Percentiles rank a stretch among this genome's conserved stretches.
Conservation (phyloP, 1,284 basidiomycete genomes). For the Rhodotorula sp. region DNA sequence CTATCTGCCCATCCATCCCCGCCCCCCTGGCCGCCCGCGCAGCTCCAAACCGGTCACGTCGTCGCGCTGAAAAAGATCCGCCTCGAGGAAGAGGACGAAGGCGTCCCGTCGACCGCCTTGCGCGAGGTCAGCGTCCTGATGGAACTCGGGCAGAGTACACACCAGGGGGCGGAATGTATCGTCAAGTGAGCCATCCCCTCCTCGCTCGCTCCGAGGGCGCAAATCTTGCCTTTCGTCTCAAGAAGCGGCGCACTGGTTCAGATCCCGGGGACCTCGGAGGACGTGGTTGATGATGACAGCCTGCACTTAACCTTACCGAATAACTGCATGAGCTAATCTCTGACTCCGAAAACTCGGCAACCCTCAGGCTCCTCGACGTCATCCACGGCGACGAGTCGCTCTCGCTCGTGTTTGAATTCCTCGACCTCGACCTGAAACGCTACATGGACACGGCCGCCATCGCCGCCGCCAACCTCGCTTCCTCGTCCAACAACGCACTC, state of each 20-base stretch:
- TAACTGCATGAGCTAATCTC: too few relatives aligned
- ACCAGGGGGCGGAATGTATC: conserved; percentile 80
- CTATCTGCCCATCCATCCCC: neutral
- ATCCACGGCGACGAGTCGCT: conserved; percentile 96
- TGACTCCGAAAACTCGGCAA: too few relatives aligned
- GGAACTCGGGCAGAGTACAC: conserved; percentile 60
- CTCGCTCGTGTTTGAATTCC: conserved; percentile 94
- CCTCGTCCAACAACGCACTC: neutral
- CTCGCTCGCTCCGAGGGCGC: neutral
- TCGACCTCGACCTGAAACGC: conserved; percentile 90
- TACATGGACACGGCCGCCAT: conserved; percentile 74
- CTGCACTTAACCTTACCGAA: too few relatives aligned
- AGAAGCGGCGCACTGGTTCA: too few relatives aligned
- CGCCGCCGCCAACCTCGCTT: conserved; percentile 7
- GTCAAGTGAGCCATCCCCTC: conserved; percentile 61
- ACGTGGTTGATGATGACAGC: too few relatives aligned
- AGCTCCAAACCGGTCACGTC: conserved; percentile 62
- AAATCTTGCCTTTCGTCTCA: neutral
- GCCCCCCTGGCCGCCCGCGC: neutral
- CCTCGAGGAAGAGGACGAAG: conserved; percentile 96
- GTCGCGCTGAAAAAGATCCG: conserved; percentile 98
- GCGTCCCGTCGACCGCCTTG: conserved; percentile 95
- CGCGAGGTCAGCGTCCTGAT: conserved; percentile 96
- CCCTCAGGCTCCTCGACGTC: conserved; percentile 81
- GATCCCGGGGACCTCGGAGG: too few relatives aligned